Evolutionary conservation across 176 grass and related monocot species (phyloP), one percentile per base, ranked within the genome.

Genomic region (Cenchrus fungigraminus): DNA sequence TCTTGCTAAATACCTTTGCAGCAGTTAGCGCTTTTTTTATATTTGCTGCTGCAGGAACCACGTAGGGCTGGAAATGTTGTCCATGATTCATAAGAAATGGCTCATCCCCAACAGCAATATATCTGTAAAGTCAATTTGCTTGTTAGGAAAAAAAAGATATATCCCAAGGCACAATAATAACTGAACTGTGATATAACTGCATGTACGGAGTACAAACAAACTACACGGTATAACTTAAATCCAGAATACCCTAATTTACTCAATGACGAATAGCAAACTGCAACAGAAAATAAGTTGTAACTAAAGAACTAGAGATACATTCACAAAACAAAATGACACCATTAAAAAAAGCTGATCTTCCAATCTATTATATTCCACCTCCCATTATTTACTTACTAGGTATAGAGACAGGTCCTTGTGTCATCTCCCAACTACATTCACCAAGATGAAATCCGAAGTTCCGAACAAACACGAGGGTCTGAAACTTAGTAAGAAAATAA

Each of bases 91-190:
- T 65, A 82, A 87, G 83, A 86, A 98, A 98, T 78, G 93, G 90
- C 72, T 95, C 91, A n/a, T 98, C 93, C 28, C 97, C 97, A 44
- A 98, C 79, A 79, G 86, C 75, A 88, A 98, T 79, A 80, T 89
- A 98, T 66, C 93, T 98, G 85, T n/a, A 82, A 86, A 74, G 70
- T 88, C 20, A 54, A 49, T 85, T 81, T 69, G 9, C 65, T 62
- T 56, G 15, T 84, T 79, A 88, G 46, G 6, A 49, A 37, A 78
- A 72, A 45, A 37, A 76, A 11, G 59, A 28, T 4, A 28, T 12
- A 62, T 62, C 67, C 12, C 13, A 79, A 49, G 10, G n/a, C n/a
- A 58, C 62, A 70, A 32, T 10, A 60, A 37, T 9, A 44, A 60
- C 25, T 34, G 70, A 74, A 73, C 17, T 75, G 9, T 6, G 80